These are phyloP conservation scores for Phytophthora hibernalis DNA, from an alignment of 352 stramenopile genomes.

Conservation along the genomic window DNA sequence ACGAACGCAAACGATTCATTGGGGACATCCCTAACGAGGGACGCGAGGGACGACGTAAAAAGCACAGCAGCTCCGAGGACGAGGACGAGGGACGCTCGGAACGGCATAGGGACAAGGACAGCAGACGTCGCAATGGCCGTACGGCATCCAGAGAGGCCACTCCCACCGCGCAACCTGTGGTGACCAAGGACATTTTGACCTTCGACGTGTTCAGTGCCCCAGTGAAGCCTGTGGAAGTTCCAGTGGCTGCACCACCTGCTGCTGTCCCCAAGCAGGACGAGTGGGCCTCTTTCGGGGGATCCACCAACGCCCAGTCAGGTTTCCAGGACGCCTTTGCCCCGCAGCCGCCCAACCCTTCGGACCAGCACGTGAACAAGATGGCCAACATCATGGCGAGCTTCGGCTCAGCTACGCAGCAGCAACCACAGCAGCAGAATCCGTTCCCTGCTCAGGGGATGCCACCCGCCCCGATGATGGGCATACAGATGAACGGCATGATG, in stretches of 20 bases:
- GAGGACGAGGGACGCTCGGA: constrained; percentile 45
- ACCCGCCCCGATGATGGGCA: constrained; percentile 51
- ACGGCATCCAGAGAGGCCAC: constrained; percentile 49
- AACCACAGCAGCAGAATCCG: constrained; percentile 33
- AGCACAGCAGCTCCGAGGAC: constrained; percentile 53
- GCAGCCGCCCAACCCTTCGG: constrained; percentile 38
- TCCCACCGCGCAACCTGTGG: constrained; percentile 18
- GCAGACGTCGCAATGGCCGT: constrained; percentile 39
- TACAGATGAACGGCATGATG: constrained; percentile 55
- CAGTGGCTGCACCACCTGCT: constrained; percentile 10
- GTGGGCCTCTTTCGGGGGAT: constrained; percentile 77
- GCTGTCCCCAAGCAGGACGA: constrained; percentile 59
- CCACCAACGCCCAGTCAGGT: constrained; percentile 42
- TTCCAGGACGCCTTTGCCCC: constrained; percentile 58
- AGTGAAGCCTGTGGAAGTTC: constrained; percentile 26
- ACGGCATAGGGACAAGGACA: constrained; percentile 27
- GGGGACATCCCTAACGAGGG: constrained; percentile 38
- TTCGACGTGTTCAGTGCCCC: constrained; percentile 75
- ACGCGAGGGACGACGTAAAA: constrained; percentile 43
- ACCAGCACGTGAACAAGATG: constrained; percentile 80
- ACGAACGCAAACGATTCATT: constrained; percentile 87
- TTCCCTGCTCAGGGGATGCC: constrained; percentile 58
- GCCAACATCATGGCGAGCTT: constrained; percentile 91
- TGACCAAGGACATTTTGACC: constrained; percentile 69
- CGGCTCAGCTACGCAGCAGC: constrained; percentile 36